Percentiles rank a stretch among this genome's conserved stretches.
These are phyloP conservation scores for Rhododendron vialii DNA, from an alignment of 148 eudicot genomes.

Conservation along the genomic window DNA sequence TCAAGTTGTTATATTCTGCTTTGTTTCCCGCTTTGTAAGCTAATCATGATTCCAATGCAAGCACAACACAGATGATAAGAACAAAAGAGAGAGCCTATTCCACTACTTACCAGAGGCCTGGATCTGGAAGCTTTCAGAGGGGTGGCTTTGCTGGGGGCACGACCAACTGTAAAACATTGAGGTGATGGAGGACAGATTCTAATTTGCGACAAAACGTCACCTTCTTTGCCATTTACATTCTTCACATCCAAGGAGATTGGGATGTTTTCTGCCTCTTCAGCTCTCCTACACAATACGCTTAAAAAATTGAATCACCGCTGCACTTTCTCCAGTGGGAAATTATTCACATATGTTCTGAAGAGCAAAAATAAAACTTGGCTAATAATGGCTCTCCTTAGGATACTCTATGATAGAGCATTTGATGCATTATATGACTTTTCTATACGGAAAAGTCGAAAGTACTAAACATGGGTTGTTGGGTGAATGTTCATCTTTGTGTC, in stretches of 20 bases:
- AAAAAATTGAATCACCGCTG: neutral
- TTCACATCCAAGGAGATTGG: slow-evolving; percentile 55
- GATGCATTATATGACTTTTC: neutral
- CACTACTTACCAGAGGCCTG: slow-evolving; percentile 47
- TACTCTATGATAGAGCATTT: neutral
- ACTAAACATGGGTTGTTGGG: too few relatives aligned
- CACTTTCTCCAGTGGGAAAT: neutral
- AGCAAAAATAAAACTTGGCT: neutral
- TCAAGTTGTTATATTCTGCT: neutral
- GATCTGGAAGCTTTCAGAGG: slow-evolving; percentile 52
- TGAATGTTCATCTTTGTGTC: too few relatives aligned
- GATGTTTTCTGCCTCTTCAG: slow-evolving; percentile 61
- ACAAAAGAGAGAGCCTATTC: neutral
- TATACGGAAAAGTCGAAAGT: too few relatives aligned
- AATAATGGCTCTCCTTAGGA: neutral
- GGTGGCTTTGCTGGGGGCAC: slow-evolving; percentile 32
- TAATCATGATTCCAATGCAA: neutral
- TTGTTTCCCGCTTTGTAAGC: neutral
- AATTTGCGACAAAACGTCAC: slow-evolving; percentile 30
- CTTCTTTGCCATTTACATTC: slow-evolving; percentile 33
- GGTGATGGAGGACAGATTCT: slow-evolving; percentile 85
- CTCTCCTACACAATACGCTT: slow-evolving; percentile 39
- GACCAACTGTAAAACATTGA: slow-evolving; percentile 70
- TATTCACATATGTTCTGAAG: neutral
- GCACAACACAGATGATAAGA: neutral